Base-by-base conservation (phyloP, 129 eudicot species). In the Flaveria linearis region DNA sequence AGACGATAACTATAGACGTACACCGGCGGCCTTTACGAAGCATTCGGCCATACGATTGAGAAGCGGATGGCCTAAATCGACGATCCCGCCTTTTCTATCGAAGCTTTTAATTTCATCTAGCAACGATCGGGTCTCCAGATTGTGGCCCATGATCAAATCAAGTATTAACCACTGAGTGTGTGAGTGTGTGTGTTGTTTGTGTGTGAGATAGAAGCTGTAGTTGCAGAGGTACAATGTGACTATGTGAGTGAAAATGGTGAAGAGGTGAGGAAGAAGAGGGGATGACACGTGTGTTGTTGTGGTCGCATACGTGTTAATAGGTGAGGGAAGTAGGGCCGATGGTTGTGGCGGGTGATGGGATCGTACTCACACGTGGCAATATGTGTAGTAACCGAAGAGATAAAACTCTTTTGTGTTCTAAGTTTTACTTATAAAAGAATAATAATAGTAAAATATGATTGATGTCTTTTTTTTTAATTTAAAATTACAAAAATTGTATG, bases 51-150 rank as follows among this genome's bases (percentile, higher is more conserved):
- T 76, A 43, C 97, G 98, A 71, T 93, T 93, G 23, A 93, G 98
- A 18, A 93, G 95, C 56, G 98, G 98, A 25, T 93, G 98, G 9
- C 98, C 98, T 9, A 93, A 82, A 80, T 90, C 98, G 56, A 90
- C 84, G 4, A 83, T 52, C 2, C 91, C 92, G 0, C 87, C 86
- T 2, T 78, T 84, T 72, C 87, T 93, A 51, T 93, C 92, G 36
- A 82, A 88, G 82, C 85, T 75, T 25, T 89, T 77, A 1, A 90
- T 74, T 75, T 93, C 98, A 84, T 93, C 96, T 25, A 92, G 9
- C 80, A 90, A 56, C 18, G 98, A 84, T 65, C 96, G 66, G 0
- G 79, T 87, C 76, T 89, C 96, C 87, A 87, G 73, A 75, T 84
- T 87, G 56, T 85, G 81, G 0, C 86, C 87, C 86, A 84, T 89